Base-by-base conservation (phyloP, 345 rosid species). In the Angophora floribunda region DNA sequence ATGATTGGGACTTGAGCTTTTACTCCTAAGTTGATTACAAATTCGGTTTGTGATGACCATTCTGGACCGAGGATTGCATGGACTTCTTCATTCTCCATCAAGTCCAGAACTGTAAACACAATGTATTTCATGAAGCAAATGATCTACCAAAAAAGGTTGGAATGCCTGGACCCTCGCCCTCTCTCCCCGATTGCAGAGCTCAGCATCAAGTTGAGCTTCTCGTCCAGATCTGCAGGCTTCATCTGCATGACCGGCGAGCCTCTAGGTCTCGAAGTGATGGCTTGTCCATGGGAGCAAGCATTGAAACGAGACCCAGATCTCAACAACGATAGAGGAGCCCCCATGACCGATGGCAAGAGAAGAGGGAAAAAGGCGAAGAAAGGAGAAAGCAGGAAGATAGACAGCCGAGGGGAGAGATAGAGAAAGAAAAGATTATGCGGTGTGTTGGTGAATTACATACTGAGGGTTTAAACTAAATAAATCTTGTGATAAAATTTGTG, bases 61-160 rank as follows among this genome's bases (percentile, higher is more conserved):
- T 78, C 52, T 36, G 94, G 94, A 4, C 94, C 95, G 2, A 93
- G n/a, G 65, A 93, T 92, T 41, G 93, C 94, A 21, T 90, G 89
- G 41, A 92, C 94, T 65, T 90, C 51, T 45, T 67, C 89, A 45
- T 94, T 93, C 52, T 91, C 45, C 67, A 93, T 88, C 90, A 92
- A 86, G 32, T 93, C 93, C 26, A 90, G 41, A 36, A 91, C 95
- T 92, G 93, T 63, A 57, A 8, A 49, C 44, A 45, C 36, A 13
- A 61, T 61, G 32, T 0, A 59, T 61, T 61, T 61, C 30, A 28
- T 61, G 67, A 61, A 61, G 67, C 3, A 61, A 26, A 61, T 61
- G 28, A 61, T 28, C 30, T 11, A 61, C 67, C 32, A 50, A 50
- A 50, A 50, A 50, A 50, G 9, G 13, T 50, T 50, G 51, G 51